Evolutionary conservation across 768 basidiomycete genomes (phyloP), one percentile per base, ranked within the genome.

Genomic region (Kwoniella heveanensis): DNA sequence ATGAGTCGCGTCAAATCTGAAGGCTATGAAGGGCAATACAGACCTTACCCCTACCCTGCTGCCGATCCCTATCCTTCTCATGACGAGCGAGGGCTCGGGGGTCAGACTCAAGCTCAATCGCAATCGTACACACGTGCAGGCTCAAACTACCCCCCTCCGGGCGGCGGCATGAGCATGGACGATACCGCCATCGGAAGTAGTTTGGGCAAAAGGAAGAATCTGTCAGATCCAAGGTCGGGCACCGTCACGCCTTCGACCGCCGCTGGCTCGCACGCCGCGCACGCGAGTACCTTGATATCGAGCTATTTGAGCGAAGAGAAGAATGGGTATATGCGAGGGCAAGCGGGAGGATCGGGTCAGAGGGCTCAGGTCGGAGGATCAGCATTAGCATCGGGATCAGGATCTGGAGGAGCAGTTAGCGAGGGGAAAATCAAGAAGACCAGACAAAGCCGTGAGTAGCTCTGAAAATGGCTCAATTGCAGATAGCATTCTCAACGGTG

Each of bases 361-460:
- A 19, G 15, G 39, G 39, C 10, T 44, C 39, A 44, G 39, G 10
- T 4, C 15, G 17, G 39, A 53, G 30, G 27, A n/a, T 27, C 52
- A 30, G 52, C 8, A 25, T n/a, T n/a, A n/a, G n/a, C n/a, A n/a
- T n/a, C n/a, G n/a, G n/a, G n/a, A n/a, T n/a, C n/a, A 54, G 37
- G 37, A 37, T 36, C 32, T 36, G 32, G 32, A 26, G n/a, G 22
- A 26, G 39, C 36, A 10, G 30, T 10, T 26, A 37, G 32, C 7
- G 57, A 64, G 21, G 52, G 44, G 8, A 32, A 39, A 44, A 47
- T 62, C 10, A 75, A 75, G 61, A 68, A 68, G 62, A 75, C 71
- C 8, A 70, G 73, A 44, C 70, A 72, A 64, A 75, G 68, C 62
- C 73, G 73, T 75, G 53, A 62, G 73, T 67, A 19, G 19, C 19